Evolutionary conservation across 1,284 basidiomycete species (phyloP).

Genomic region (Rhodotorula sp.): DNA sequence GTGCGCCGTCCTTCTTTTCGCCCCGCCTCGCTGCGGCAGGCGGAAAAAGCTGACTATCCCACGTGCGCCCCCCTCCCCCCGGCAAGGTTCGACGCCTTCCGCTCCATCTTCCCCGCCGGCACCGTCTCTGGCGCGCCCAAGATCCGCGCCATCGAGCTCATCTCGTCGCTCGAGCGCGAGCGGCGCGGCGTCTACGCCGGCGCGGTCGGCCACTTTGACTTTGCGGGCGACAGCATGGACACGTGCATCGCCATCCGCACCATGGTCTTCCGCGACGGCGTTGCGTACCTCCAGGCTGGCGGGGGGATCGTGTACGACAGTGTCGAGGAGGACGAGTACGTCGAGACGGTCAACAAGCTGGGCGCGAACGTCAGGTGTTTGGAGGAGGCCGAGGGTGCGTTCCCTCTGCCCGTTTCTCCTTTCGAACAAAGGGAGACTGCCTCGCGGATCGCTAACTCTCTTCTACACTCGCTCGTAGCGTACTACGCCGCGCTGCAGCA

Average conservation of each 20-base stretch:
- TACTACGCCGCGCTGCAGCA: constrained; percentile 18
- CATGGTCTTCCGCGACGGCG: constrained; percentile 89
- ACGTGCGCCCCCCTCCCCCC: not conserved
- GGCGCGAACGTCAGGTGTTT: constrained; percentile 83
- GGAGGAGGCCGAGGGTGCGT: constrained; percentile 78
- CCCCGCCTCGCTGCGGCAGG: too few species aligned
- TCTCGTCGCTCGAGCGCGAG: constrained; percentile 84
- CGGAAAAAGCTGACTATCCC: not conserved
- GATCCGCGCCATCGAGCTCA: constrained; percentile 95
- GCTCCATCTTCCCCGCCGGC: constrained; percentile 98
- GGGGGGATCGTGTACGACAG: constrained; percentile 98
- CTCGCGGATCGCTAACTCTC: not conserved
- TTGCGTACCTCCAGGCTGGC: constrained; percentile 86
- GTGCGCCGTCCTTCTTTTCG: constrained; percentile 52
- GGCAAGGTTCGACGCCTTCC: constrained; percentile 98
- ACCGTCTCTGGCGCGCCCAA: constrained; percentile 99
- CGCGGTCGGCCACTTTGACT: constrained; percentile 95
- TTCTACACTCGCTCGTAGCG: not conserved
- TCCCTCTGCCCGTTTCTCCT: not conserved
- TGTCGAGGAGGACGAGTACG: constrained; percentile 94
- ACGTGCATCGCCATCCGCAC: constrained; percentile 98
- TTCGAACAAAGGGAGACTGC: too few species aligned
- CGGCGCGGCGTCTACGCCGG: constrained; percentile 94
- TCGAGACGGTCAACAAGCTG: constrained; percentile 95
- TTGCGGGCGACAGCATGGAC: constrained; percentile 92